phyloP scores from a whole-genome alignment of 257 asterid species.

The Nicotiana undulata region DNA sequence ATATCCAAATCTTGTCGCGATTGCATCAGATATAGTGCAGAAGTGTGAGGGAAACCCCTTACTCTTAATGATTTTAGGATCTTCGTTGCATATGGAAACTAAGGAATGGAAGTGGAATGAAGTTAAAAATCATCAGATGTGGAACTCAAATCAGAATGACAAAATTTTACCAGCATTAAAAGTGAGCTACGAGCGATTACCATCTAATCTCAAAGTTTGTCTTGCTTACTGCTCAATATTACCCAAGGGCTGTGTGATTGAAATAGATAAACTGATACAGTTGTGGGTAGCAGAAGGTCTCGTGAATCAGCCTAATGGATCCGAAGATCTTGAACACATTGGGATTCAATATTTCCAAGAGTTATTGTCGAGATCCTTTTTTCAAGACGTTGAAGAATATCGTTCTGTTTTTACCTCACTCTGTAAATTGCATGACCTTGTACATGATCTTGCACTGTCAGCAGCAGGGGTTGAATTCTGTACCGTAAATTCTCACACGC shows the following conservation, averaged over 20 bases:
- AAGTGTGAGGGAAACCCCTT: constrained; percentile 5
- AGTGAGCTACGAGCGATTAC: not conserved
- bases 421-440: not conserved
- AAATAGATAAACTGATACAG: not conserved
- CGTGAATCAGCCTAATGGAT: not conserved
- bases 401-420: not conserved
- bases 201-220: not conserved
- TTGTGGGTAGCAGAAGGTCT: not conserved
- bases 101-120: not conserved
- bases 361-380: not conserved
- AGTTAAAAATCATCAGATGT: not conserved
- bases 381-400: not conserved
- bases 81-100: not conserved
- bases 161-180: not conserved
- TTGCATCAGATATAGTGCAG: constrained; percentile 1
- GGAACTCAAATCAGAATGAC: not conserved
- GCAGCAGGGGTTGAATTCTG: not conserved
- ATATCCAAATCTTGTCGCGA: not conserved
- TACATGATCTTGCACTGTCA: not conserved
- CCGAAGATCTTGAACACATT: not conserved
- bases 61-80: constrained; percentile 2
- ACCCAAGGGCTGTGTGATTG: not conserved
- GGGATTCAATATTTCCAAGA: not conserved
- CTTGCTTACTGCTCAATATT: not conserved
- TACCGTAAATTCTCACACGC: not conserved